Conservation (phyloP, 805 yeast genomes). For the Candida gorgasii region DNA sequence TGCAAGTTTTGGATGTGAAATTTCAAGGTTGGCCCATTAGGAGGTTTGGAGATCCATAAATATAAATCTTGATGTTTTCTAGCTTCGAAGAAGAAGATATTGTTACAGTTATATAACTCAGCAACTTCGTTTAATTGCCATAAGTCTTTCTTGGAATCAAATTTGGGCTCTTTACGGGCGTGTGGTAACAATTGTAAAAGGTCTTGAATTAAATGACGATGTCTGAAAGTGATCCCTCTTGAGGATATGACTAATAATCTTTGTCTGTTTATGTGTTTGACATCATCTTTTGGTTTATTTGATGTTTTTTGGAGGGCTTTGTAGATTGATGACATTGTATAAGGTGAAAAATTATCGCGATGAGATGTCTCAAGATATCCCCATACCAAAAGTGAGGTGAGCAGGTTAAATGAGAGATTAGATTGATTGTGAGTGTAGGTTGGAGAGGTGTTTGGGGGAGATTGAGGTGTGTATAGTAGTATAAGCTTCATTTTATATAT, state of each 20-base stretch:
- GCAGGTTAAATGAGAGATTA: neutral
- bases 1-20: slow-evolving; percentile 93
- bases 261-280: slow-evolving; percentile 77
- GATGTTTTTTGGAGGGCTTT: slow-evolving; percentile 49
- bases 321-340: slow-evolving; percentile 45
- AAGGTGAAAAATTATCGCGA: slow-evolving; percentile 6
- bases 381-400: neutral
- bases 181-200: slow-evolving; percentile 82
- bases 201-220: slow-evolving; percentile 90
- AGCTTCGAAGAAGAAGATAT: slow-evolving; percentile 89
- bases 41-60: slow-evolving; percentile 93
- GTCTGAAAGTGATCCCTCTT: slow-evolving; percentile 93
- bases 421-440: neutral
- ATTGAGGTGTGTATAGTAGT: too few species aligned
- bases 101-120: slow-evolving; percentile 95
- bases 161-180: slow-evolving; percentile 92
- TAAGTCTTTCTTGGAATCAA: slow-evolving; percentile 88
- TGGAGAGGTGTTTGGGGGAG: too few species aligned
- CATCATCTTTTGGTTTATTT: slow-evolving; percentile 43
- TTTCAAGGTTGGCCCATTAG: slow-evolving; percentile 95
- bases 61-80: slow-evolving; percentile 95
- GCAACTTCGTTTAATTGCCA: slow-evolving; percentile 92
- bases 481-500: too few species aligned
- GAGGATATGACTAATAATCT: slow-evolving; percentile 87
- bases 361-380: too few species aligned